These are phyloP conservation scores for Marvania coccoides DNA, from an alignment of 139 green algal species.

Conservation along the genomic window DNA sequence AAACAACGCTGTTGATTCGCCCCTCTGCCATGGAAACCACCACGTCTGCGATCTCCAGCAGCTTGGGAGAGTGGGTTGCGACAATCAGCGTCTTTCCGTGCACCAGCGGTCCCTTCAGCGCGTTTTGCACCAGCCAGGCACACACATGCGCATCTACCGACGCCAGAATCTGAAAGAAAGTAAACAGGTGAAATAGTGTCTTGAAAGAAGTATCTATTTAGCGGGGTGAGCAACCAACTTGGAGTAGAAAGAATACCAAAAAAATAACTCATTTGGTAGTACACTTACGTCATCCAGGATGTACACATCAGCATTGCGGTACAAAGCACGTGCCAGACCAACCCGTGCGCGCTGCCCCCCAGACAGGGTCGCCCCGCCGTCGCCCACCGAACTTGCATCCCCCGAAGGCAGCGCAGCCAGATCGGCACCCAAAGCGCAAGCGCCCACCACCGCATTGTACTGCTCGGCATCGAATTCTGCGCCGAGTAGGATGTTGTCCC, in stretches of 20 bases:
- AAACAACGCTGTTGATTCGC: no score
- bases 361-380: slow-evolving; percentile 39
- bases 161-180: no score
- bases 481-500: slow-evolving; percentile 36
- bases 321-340: slow-evolving; percentile 58
- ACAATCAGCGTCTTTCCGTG: slow-evolving; percentile 39
- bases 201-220: no score
- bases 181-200: no score
- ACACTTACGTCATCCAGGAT: slow-evolving; percentile 4
- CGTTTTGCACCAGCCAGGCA: slow-evolving; percentile 23
- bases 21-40: no score
- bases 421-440: slow-evolving; percentile 51
- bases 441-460: slow-evolving; percentile 51
- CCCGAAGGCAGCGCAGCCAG: slow-evolving; percentile 36
- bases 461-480: slow-evolving; percentile 17
- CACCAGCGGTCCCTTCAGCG: slow-evolving; percentile 36
- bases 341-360: slow-evolving; percentile 50
- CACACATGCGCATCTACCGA: slow-evolving; percentile 53
- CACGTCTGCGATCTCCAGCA: slow-evolving; percentile 25
- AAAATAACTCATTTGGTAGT: no score
- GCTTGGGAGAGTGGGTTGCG: slow-evolving; percentile 23
- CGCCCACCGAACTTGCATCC: slow-evolving; percentile 40
- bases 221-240: no score
- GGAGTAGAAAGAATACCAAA: no score
- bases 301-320: slow-evolving; percentile 20